phyloP scores from a whole-genome alignment of 805 yeast genomes.

The Candida piceae region DNA sequence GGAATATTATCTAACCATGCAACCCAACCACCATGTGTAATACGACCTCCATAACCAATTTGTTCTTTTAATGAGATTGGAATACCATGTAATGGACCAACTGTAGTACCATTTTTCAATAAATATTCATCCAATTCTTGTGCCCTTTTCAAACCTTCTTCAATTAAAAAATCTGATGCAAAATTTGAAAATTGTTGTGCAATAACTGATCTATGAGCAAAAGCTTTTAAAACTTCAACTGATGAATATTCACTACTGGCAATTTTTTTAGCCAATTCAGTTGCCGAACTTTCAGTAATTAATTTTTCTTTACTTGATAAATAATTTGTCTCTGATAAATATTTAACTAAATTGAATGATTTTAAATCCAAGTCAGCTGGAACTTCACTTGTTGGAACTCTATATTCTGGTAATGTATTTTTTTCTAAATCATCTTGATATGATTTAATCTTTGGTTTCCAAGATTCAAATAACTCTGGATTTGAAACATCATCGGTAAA shows the following conservation, averaged over 20 bases:
- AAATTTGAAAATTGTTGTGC: constrained; percentile 59
- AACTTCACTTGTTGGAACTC: constrained; percentile 27
- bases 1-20: constrained; percentile 44
- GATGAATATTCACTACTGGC: constrained; percentile 44
- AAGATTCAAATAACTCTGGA: constrained; percentile 37
- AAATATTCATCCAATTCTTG: constrained; percentile 50
- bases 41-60: constrained; percentile 45
- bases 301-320: constrained; percentile 32
- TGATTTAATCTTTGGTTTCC: constrained; percentile 43
- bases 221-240: constrained; percentile 52
- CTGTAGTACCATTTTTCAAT: constrained; percentile 42
- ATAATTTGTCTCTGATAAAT: constrained; percentile 29
- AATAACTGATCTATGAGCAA: constrained; percentile 57
- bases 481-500: constrained; percentile 31
- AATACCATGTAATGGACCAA: constrained; percentile 67
- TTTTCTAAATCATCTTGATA: constrained; percentile 30
- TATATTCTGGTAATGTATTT: constrained; percentile 22
- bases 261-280: constrained; percentile 38
- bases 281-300: constrained; percentile 41
- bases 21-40: constrained; percentile 59
- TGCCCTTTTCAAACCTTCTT: constrained; percentile 57
- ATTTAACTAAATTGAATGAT: constrained; percentile 33
- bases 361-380: constrained; percentile 32
- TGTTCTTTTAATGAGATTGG: constrained; percentile 70
- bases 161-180: constrained; percentile 50